Base-by-base conservation (phyloP, 2,329 filamentous ascomycete species). In the Fusarium sp. region DNA sequence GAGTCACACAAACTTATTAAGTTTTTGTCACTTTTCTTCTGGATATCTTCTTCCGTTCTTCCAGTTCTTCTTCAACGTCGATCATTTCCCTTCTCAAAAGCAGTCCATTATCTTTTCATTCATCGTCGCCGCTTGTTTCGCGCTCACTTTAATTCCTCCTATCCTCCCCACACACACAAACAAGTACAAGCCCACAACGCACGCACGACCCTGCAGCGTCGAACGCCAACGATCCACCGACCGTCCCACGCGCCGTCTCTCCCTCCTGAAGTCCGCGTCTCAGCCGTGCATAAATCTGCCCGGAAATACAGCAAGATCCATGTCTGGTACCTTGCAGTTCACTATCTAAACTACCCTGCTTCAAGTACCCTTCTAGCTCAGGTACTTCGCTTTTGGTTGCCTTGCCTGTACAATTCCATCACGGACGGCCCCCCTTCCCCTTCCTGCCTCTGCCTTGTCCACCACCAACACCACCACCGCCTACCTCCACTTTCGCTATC, bases 251-350 rank as follows among this genome's bases (percentile, higher is more conserved):
- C 75, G 73, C 74, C 75, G 70, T 74, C 71, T 75, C 72, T 74
- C 60, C 69, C 75, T 77, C 75, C 75, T 77, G 75, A 77, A 76
- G 73, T 77, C 72, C 72, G 75, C 75, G 75, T 77, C 75, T 77
- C 75, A 77, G 75, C 75, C 75, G 74, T 77, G 75, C 75, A 77
- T 77, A 77, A 76, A 75, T 64, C 73, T 70, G 65, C 57, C 71
- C 68, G 62, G 67, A 49, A 63, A 71, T 60, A 71, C 67, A 68
- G 47, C 56, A 65, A 38, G 50, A 62, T 65, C 70, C 70, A 71
- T 62, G 57, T 46, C 63, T 50, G 63, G 67, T 74, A 73, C 71
- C 71, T 71, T 72, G 62, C 71, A 62, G 44, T 55, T 41, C 60
- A 27, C 59, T 58, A 72, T 54, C 53, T 72, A 53, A 62, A 45